Evolutionary conservation across 306 rosid genomes (phyloP).

Genomic region (Mimosa pudica): DNA sequence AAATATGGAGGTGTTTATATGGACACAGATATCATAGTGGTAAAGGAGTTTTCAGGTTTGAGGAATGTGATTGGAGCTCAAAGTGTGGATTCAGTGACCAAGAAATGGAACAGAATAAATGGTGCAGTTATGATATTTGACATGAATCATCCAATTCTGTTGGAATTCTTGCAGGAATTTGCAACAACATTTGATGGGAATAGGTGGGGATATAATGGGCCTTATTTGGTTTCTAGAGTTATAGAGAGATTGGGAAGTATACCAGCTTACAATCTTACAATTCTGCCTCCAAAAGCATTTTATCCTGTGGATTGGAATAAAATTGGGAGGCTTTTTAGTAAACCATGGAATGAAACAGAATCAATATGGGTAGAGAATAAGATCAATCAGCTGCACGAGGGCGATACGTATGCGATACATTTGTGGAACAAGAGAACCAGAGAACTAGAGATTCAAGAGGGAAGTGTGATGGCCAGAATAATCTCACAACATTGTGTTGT

Average conservation of each 20-base stretch:
- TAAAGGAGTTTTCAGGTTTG: constrained; percentile 45
- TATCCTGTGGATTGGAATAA: constrained; percentile 62
- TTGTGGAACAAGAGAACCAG: constrained; percentile 64
- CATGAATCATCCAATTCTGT: constrained; percentile 56
- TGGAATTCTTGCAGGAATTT: constrained; percentile 62
- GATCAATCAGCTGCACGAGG: constrained; percentile 31
- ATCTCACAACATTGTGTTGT: constrained; percentile 50
- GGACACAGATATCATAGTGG: constrained; percentile 55
- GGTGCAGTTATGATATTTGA: constrained; percentile 66
- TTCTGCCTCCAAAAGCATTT: constrained; percentile 53
- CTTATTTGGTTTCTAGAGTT: constrained; percentile 57
- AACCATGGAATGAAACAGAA: constrained; percentile 37
- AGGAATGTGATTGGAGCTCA: constrained; percentile 66
- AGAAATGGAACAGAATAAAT: constrained; percentile 60
- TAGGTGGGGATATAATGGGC: constrained; percentile 74
- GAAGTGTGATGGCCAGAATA: constrained; percentile 58
- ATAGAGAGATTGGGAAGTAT: constrained; percentile 41
- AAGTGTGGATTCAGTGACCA: constrained; percentile 39
- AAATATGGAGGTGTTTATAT: constrained; percentile 66
- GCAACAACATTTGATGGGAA: constrained; percentile 57
- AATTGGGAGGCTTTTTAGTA: constrained; percentile 46
- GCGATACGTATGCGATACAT: constrained; percentile 57
- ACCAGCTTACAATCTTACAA: constrained; percentile 45
- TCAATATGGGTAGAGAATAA: constrained; percentile 45
- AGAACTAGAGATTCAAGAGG: constrained; percentile 46